Evolutionary conservation across 345 rosid genomes (phyloP).

Genomic region (Dimocarpus longan): DNA sequence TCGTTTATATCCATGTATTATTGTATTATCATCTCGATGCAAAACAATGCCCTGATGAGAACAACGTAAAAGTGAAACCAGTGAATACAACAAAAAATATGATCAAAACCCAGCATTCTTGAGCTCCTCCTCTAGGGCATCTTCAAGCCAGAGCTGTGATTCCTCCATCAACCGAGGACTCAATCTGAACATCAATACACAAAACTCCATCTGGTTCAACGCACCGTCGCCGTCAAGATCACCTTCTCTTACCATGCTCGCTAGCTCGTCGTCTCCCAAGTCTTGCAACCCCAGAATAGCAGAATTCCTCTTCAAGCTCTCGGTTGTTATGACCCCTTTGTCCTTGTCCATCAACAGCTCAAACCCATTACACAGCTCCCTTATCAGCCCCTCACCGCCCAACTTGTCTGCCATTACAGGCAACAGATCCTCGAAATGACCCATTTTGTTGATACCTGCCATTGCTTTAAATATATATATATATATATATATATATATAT

Average conservation of each 20-base stretch:
- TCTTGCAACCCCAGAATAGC: conserved; percentile 43
- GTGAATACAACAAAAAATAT: background rate
- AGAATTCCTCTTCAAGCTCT: conserved; percentile 54
- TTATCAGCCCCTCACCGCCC: conserved; percentile 55
- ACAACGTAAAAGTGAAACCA: background rate
- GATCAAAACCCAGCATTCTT: conserved; percentile 18
- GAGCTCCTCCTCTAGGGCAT: conserved; percentile 32
- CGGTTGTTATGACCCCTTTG: conserved; percentile 47
- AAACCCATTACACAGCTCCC: conserved; percentile 58
- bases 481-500: too few relatives aligned
- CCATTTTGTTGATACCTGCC: conserved; percentile 28
- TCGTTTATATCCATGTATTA: background rate
- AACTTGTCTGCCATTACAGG: conserved; percentile 60
- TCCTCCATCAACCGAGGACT: conserved; percentile 64
- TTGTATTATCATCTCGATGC: background rate
- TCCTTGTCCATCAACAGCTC: conserved; percentile 52
- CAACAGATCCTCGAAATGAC: conserved; percentile 50
- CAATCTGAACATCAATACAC: conserved; percentile 60
- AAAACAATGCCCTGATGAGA: background rate
- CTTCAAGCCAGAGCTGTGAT: conserved; percentile 42
- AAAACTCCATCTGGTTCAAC: conserved; percentile 55
- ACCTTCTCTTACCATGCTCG: conserved; percentile 54
- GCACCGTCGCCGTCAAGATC: conserved; percentile 57
- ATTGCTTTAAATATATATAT: conserved; percentile 7
- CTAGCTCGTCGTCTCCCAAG: conserved; percentile 43